Evolutionary conservation across 768 basidiomycete genomes (phyloP), one percentile per base, ranked within the genome.

Genomic region (Ephemerocybe angulata): DNA sequence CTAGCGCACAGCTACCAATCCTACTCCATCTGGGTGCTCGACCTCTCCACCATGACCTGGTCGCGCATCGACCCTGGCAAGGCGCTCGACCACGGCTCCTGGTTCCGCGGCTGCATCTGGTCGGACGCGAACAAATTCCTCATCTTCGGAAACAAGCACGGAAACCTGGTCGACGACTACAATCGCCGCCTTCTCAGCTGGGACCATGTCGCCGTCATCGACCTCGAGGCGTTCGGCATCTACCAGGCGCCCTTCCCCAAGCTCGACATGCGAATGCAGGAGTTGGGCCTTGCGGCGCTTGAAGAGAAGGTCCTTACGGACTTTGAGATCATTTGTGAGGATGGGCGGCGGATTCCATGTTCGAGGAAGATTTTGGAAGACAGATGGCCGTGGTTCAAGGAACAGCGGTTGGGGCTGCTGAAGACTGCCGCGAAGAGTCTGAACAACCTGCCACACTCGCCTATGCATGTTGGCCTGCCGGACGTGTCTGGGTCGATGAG

Each of bases 11-110:
- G 88, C 38, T 91, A 90, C 62, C 94, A 96, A 64, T 92, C 91
- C 25, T 99, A 94, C 70, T 94, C 93, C 10, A 89, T 98, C 55
- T 99, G 95, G 95, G 90, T 91, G 1, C 84, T 99, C 42, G 90
- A 99, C 67, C 79, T 98, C 24, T 70, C 80, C 47, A 80, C 77
- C 55, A 88, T 93, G 84, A 80, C 81, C 27, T 93, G 94, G 93
- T 82, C 87, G 37, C 85, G 90, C 35, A 87, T 95, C 29, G 93
- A 95, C 65, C 87, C 92, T 0, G 93, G 93, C 13, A 87, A 87
- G 61, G 87, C 90, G 0, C 82, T 98, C 21, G 79, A 86, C 49
- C 81, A 82, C 38, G 96, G 97, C 13, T 96, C 93, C 8, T 98
- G 96, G 96, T 97, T 96, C 70, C 84, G 93, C 22, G 89, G 90